Evolutionary conservation across 176 grass and related monocot species (phyloP), one percentile per base, ranked within the genome.

Genomic region (Ampelocalamus luodianensis): DNA sequence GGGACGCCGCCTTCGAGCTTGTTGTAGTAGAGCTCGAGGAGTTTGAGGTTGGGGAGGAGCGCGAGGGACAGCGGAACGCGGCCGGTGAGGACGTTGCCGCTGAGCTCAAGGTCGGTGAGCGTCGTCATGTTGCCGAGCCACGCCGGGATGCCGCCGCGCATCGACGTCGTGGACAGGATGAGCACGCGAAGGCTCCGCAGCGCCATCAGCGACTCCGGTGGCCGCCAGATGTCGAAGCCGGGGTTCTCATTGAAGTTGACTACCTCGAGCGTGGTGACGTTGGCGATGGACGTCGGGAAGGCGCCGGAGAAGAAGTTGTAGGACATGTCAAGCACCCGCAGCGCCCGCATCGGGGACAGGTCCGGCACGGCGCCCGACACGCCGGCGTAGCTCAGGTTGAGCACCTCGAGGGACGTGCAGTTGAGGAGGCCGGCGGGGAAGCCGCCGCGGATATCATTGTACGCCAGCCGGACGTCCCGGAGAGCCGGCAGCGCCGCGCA

Each of bases 21-120:
- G 90, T 99, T 99, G 88, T 99, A 99, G 81, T 99, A 99, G 71
- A 99, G 94, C 87, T 99, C 96, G 2, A 99, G 83, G n/a, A 94
- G 49, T 86, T 81, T 60, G 17, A 99, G 87, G 20, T 90, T 81
- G 3, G 14, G 0, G 38, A 96, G 87, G 16, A 58, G 83, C 16
- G 83, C 91, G 0, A 99, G 79, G 1, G 90, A 76, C 3, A 26
- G 16, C 0, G 96, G 96, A 75, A 99, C 92, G 54, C 16, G 62
- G 6, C 93, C 96, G 1, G 85, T 80, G 68, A 99, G 90, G 11
- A 2, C 58, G 76, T 99, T 99, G 66, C 90, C 93, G 71, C 90
- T 89, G 64, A 99, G 82, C 79, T 99, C 96, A 0, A 99, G 96
- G 86, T 94, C 90, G 16, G 88, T 92, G 62, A 96, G 88, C 7